Conservation (phyloP, 2,329 filamentous ascomycete species). For the Cladorrhinum sp. region DNA sequence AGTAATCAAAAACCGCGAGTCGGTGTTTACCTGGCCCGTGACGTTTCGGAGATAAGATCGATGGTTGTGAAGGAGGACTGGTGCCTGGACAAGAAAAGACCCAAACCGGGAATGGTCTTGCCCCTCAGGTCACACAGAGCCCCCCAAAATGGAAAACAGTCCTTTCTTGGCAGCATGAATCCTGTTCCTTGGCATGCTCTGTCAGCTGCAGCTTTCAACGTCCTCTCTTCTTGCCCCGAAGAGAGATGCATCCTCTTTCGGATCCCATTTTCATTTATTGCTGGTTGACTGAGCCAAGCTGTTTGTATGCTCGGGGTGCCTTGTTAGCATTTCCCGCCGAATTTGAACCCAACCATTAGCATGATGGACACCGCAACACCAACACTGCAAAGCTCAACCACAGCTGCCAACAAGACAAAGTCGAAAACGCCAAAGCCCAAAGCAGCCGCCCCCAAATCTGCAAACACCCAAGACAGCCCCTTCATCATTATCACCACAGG, state of each 20-base stretch:
- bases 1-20: too few species aligned
- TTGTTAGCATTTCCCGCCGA: too few species aligned
- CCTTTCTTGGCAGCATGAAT: neutral
- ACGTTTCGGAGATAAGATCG: too few species aligned
- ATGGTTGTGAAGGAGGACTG: too few species aligned
- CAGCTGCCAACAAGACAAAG: too few species aligned
- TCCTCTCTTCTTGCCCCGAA: neutral
- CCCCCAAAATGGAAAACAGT: neutral
- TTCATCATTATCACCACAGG: slow-evolving; percentile 25
- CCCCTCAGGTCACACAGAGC: neutral
- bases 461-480: neutral
- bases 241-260: neutral
- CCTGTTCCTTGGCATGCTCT: neutral
- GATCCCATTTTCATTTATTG: too few species aligned
- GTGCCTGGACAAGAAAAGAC: too few species aligned
- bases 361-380: neutral
- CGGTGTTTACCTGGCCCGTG: too few species aligned
- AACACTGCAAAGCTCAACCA: too few species aligned
- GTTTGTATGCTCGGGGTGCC: too few species aligned
- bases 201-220: neutral
- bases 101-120: neutral
- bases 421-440: neutral
- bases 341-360: neutral
- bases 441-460: neutral
- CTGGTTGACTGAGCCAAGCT: too few species aligned